Percentiles rank a stretch among this genome's conserved stretches.
phyloP scores from a whole-genome alignment of 2,329 filamentous ascomycete genomes.

The Calycina herbarum region DNA sequence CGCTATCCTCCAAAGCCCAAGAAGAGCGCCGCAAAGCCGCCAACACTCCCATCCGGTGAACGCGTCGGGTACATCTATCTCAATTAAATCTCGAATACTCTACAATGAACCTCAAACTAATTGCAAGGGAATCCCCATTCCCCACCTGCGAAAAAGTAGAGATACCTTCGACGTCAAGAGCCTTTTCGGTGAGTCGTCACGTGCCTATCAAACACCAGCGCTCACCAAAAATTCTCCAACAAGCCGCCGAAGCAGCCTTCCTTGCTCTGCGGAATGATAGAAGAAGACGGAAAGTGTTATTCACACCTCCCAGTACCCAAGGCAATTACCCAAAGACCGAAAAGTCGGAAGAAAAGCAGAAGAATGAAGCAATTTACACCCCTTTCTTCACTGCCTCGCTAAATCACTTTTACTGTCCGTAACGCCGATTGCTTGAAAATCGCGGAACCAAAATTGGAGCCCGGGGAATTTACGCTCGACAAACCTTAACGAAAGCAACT shows the following conservation, averaged over 20 bases:
- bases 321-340: not conserved
- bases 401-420: not conserved
- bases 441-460: no score
- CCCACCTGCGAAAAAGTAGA: not conserved
- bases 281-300: not conserved
- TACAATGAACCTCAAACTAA: not conserved
- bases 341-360: not conserved
- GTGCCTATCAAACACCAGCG: not conserved
- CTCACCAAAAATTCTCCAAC: not conserved
- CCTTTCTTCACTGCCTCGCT: conserved; percentile 2
- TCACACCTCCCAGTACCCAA: not conserved
- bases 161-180: not conserved
- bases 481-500: not conserved
- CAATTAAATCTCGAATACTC: not conserved
- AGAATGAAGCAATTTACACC: not conserved
- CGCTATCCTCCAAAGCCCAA: not conserved
- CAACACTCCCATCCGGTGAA: not conserved
- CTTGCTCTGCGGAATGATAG: not conserved
- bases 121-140: not conserved
- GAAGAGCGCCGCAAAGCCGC: not conserved
- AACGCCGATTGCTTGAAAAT: not conserved
- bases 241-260: not conserved
- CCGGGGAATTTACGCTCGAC: not conserved
- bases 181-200: not conserved
- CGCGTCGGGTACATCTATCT: not conserved